These are phyloP conservation scores for Aspergillus flavus DNA, from an alignment of 2,329 filamentous ascomycete genomes.

Conservation along the genomic window DNA sequence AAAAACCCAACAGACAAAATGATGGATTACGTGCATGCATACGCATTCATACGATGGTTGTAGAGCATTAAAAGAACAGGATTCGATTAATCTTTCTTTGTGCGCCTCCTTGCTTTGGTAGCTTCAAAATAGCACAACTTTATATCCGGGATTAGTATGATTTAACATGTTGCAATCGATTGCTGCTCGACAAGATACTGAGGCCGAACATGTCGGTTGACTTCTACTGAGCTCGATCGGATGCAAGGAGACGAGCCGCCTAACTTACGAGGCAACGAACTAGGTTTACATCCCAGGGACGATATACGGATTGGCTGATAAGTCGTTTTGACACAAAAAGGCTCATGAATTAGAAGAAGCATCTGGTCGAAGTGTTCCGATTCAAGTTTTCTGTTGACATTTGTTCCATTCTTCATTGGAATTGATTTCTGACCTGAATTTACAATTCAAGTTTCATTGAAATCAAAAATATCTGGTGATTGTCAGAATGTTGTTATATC, in stretches of 20 bases:
- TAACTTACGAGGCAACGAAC: neutral
- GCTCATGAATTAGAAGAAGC: neutral
- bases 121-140: neutral
- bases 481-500: neutral
- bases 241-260: neutral
- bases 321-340: neutral
- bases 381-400: neutral
- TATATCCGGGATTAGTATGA: neutral
- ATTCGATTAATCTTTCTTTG: neutral
- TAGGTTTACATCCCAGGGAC: neutral
- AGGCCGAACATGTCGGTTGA: neutral
- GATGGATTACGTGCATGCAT: neutral
- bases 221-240: neutral
- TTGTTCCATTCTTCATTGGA: neutral
- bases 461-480: neutral
- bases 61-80: neutral
- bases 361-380: neutral
- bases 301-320: neutral
- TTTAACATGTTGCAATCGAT: neutral
- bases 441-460: neutral
- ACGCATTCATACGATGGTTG: neutral
- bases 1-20: neutral
- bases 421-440: neutral
- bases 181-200: neutral
- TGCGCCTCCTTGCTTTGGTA: neutral